Evolutionary conservation across 2,329 filamentous ascomycete genomes (phyloP), one percentile per base, ranked within the genome.

Genomic region (Penicillium oxalicum): DNA sequence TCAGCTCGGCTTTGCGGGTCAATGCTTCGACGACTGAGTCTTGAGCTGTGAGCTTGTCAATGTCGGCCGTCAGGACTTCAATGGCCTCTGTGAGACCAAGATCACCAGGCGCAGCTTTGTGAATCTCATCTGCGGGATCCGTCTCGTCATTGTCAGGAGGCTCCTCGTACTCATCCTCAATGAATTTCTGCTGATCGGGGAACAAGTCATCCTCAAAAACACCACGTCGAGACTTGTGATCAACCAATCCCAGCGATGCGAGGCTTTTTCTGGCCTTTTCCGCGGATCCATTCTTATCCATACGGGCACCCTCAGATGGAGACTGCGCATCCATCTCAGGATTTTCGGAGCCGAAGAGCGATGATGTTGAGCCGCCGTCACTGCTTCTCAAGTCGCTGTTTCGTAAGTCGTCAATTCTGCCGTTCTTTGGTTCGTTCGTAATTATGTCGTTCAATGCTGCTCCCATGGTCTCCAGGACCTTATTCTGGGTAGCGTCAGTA

Each of bases 141-240:
- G 83, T 81, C 9, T 77, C 74, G 2, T 74, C 74, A 18, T 76
- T 75, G 24, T 76, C 77, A 8, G 83, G 80, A 0, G 78, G 77
- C 50, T 91, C 88, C 44, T 90, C 88, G 45, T 86, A 83, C 60
- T 95, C 90, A 58, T 96, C 91, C 45, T 91, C 86, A 5, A 91
- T 75, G 57, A 89, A 89, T 60, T 84, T 90, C 60, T 70, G 66
- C 61, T 95, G 88, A 55, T 97, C 91, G 1, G 84, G 86, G 64
- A 96, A 97, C 4, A 98, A 79, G 63, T 97, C 89, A 63, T 97
- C 88, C 57, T 95, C 88, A 66, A 98, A 98, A 2, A 98, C 93
- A 1, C 91, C 91, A 50, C 91, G 90, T 24, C 89, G 84, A 12
- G 88, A 89, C 11, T 88, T 87, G 5, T 86, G 85, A 51, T 89